These are phyloP conservation scores for Pseudocercospora pini-densiflorae DNA, from an alignment of 2,329 filamentous ascomycete species.

Conservation along the genomic window DNA sequence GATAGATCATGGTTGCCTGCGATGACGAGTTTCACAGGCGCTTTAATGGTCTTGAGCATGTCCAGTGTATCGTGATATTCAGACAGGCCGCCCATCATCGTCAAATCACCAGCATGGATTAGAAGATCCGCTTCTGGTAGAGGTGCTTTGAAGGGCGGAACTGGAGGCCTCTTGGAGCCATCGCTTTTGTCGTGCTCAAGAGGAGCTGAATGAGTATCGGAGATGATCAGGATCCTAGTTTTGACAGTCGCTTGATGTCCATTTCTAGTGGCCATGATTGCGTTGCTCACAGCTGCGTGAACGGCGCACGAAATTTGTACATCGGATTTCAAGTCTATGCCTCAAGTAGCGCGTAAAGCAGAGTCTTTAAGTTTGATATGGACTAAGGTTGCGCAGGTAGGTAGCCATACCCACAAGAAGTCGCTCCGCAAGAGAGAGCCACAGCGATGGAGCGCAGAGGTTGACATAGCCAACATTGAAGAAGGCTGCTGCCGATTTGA, in stretches of 20 bases:
- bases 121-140: conserved; percentile 40
- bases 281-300: not conserved
- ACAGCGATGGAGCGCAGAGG: not conserved
- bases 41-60: conserved; percentile 35
- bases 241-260: conserved; percentile 10
- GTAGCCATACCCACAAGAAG: too few relatives aligned
- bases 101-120: conserved; percentile 49
- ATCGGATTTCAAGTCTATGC: not conserved
- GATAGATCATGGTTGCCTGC: conserved; percentile 45
- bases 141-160: conserved; percentile 14
- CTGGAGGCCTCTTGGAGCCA: not conserved
- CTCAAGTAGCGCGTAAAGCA: not conserved
- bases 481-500: not conserved
- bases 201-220: conserved; percentile 23
- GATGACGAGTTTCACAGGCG: conserved; percentile 44
- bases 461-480: not conserved
- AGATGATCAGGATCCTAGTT: conserved; percentile 24
- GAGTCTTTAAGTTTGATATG: not conserved
- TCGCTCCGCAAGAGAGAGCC: not conserved
- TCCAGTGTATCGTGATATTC: conserved; percentile 39
- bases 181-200: not conserved
- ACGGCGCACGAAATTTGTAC: not conserved
- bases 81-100: conserved; percentile 36
- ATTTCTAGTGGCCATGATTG: not conserved
- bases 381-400: too few relatives aligned